phyloP scores from a whole-genome alignment of 352 stramenopile species.

The Pythium aristosporum region DNA sequence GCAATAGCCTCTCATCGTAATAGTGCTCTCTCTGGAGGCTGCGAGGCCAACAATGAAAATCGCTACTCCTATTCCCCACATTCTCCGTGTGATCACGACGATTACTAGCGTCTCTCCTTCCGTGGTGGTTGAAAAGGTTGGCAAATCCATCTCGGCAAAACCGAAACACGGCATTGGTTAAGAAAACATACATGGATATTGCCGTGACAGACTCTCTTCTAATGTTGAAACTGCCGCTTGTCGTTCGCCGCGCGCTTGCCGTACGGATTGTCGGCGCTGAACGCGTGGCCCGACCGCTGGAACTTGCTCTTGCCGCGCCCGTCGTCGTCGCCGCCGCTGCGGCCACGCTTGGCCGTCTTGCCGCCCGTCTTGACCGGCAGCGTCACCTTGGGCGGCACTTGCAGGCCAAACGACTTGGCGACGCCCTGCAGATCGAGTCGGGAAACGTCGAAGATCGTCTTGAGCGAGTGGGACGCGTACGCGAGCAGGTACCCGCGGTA shows the following conservation, averaged over 20 bases:
- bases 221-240: constrained; percentile 93
- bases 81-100: too few species aligned
- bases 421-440: constrained; percentile 95
- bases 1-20: too few species aligned
- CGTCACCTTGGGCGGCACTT: constrained; percentile 96
- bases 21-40: too few species aligned
- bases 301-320: constrained; percentile 51
- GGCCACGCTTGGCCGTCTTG: constrained; percentile 72
- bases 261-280: constrained; percentile 98
- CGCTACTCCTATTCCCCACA: too few species aligned
- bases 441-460: constrained; percentile 99
- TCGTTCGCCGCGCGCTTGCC: constrained; percentile 88
- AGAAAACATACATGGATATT: too few species aligned
- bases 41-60: too few species aligned
- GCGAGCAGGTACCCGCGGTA: constrained; percentile 98
- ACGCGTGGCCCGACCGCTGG: constrained; percentile 90
- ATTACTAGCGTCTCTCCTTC: too few species aligned
- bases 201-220: constrained; percentile 9
- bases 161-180: too few species aligned
- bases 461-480: constrained; percentile 97
- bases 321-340: constrained; percentile 42
- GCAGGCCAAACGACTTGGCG: constrained; percentile 97
- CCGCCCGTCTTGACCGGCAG: constrained; percentile 88
- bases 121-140: too few species aligned
- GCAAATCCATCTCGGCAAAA: too few species aligned